Percentiles rank a stretch among this genome's conserved stretches.
phyloP scores from a whole-genome alignment of 2,329 filamentous ascomycete genomes.

The Acarospora socialis region DNA sequence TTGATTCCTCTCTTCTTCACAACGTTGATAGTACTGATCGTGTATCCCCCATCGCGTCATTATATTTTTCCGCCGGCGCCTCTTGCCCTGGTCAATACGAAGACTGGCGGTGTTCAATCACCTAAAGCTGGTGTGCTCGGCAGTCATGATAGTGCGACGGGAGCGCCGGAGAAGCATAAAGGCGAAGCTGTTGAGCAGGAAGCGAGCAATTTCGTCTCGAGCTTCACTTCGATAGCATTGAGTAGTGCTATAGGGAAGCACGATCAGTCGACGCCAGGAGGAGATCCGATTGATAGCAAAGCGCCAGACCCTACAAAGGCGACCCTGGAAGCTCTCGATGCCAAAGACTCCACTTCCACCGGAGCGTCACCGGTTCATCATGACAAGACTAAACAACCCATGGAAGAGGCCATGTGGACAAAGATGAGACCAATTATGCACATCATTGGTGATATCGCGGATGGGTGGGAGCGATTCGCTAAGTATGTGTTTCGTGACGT shows the following conservation, averaged over 20 bases:
- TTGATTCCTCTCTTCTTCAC: constrained; percentile 46
- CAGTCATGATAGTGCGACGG: constrained; percentile 62
- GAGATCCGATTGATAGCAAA: constrained; percentile 34
- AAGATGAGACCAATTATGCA: constrained; percentile 64
- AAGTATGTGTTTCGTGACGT: constrained; percentile 31
- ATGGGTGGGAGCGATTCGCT: constrained; percentile 49
- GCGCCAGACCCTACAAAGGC: constrained; percentile 48
- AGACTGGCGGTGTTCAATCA: constrained; percentile 61
- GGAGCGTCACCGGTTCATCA: constrained; percentile 36
- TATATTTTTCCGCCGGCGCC: constrained; percentile 65
- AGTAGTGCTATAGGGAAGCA: constrained; percentile 66
- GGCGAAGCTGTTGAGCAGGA: constrained; percentile 75
- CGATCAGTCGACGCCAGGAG: constrained; percentile 48
- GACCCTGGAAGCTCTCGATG: constrained; percentile 39
- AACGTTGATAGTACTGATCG: constrained; percentile 50
- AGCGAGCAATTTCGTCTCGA: constrained; percentile 64
- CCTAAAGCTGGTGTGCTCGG: constrained; percentile 62
- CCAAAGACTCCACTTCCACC: constrained; percentile 39
- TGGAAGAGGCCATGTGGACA: constrained; percentile 63
- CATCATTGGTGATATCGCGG: constrained; percentile 42
- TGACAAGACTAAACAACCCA: constrained; percentile 66
- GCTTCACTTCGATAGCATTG: constrained; percentile 56
- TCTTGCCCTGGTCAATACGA: constrained; percentile 53
- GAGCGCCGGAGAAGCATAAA: constrained; percentile 68
- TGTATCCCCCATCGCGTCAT: constrained; percentile 46